phyloP scores from a whole-genome alignment of 805 yeast genomes.

The Ogataea pignaliae region DNA sequence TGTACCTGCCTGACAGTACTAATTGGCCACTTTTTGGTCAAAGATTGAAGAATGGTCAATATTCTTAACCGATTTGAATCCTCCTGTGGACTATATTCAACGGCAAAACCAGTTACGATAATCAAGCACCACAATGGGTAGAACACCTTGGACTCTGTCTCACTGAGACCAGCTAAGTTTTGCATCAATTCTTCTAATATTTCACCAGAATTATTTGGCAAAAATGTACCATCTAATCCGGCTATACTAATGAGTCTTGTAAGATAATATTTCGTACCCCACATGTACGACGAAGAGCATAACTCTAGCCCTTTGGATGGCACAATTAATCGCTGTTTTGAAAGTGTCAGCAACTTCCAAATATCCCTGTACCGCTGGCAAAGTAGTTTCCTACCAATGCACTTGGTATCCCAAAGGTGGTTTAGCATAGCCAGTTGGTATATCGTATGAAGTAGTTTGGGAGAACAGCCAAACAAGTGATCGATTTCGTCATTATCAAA shows the following conservation, averaged over 20 bases:
- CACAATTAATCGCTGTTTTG: constrained; percentile 6
- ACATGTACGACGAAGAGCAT: constrained; percentile 20
- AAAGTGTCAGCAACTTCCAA: constrained; percentile 9
- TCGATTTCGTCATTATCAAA: constrained; percentile 25
- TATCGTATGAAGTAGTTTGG: constrained; percentile 22
- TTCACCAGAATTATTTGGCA: constrained; percentile 2
- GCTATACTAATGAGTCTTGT: constrained; percentile 9
- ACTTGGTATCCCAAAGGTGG: constrained; percentile 6
- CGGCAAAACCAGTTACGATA: constrained; percentile 18
- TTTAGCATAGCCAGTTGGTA: constrained; percentile 20
- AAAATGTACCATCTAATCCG: constrained; percentile 4
- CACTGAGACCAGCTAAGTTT: constrained; percentile 10
- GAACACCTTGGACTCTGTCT: constrained; percentile 10
- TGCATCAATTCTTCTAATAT: constrained; percentile 9
- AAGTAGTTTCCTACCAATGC: constrained; percentile 3
- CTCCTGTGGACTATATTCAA: constrained; percentile 10
- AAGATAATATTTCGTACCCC: constrained; percentile 16
- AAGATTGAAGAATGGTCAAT: constrained; percentile 14
- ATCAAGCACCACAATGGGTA: constrained; percentile 32
- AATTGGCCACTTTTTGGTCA: constrained; percentile 27
- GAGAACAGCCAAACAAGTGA: constrained; percentile 33
- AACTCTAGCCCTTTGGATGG: constrained; percentile 10
- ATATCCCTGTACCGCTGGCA: constrained; percentile 3
- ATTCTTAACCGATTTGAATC: constrained; percentile 13
- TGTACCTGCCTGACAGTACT: constrained; percentile 19